Conservation (phyloP, 495 filamentous ascomycete genomes). For the Delitschia confertaspora region DNA sequence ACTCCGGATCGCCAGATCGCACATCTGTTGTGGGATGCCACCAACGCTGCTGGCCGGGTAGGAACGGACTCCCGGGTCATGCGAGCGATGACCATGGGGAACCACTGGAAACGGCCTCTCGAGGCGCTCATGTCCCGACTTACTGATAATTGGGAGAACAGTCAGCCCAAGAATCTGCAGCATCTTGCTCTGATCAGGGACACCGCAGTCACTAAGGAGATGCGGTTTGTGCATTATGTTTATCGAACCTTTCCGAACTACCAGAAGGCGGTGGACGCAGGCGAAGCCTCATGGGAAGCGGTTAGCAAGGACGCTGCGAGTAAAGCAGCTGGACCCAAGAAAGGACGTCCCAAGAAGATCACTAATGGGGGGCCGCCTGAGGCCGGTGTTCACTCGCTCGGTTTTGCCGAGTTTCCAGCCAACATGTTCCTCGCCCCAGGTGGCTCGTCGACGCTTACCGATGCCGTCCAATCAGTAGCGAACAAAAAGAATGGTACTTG, state of each 20-base stretch:
- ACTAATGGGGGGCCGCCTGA: too few relatives aligned
- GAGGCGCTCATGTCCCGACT: slow-evolving; percentile 49
- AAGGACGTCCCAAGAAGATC: neutral
- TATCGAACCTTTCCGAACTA: slow-evolving; percentile 52
- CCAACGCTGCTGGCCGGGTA: slow-evolving; percentile 42
- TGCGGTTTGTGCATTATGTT: slow-evolving; percentile 40
- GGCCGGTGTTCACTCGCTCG: too few relatives aligned
- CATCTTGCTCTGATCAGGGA: slow-evolving; percentile 58
- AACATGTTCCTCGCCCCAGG: slow-evolving; percentile 1
- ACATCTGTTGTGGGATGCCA: slow-evolving; percentile 48
- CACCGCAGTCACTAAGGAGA: slow-evolving; percentile 43
- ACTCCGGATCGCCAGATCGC: slow-evolving; percentile 42
- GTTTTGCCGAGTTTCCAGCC: too few relatives aligned
- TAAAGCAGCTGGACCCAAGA: neutral
- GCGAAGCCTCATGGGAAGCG: slow-evolving; percentile 49
- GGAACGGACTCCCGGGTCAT: slow-evolving; percentile 49
- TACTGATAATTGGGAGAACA: slow-evolving; percentile 50
- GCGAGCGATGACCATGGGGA: slow-evolving; percentile 43
- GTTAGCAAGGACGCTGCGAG: slow-evolving; percentile 37
- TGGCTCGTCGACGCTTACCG: slow-evolving; percentile 9
- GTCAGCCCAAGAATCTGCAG: slow-evolving; percentile 54
- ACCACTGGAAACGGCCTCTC: slow-evolving; percentile 49
- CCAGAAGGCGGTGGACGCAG: slow-evolving; percentile 47
- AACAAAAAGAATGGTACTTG: too few relatives aligned
- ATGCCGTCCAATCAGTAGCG: too few relatives aligned